A percentile compares a stretch with the other conserved stretches of the same genome.
These are phyloP conservation scores for Jacaranda mimosifolia DNA, from an alignment of 257 asterid genomes.

Conservation along the genomic window DNA sequence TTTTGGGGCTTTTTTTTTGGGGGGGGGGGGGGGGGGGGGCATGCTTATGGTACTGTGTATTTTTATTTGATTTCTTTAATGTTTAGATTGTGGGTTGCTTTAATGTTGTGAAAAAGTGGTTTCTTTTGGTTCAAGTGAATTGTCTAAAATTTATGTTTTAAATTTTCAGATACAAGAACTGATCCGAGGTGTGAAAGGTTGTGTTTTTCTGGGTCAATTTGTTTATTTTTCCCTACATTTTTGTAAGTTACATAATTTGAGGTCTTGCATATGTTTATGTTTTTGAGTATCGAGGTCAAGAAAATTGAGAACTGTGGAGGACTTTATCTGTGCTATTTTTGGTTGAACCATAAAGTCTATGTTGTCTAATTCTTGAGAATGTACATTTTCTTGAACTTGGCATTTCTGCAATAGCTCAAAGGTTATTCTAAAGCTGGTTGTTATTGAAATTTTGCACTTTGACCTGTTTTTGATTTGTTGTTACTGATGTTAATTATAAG, in stretches of 20 bases:
- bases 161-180: slow-evolving; percentile 83
- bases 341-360: slow-evolving; percentile 29
- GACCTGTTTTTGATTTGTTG: background rate
- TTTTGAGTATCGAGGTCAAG: slow-evolving; percentile 43
- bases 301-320: slow-evolving; percentile 49
- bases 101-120: slow-evolving; percentile 29
- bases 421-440: background rate
- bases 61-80: slow-evolving; percentile 1
- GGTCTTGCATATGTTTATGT: slow-evolving; percentile 27
- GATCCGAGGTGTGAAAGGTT: slow-evolving; percentile 76
- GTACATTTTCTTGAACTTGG: slow-evolving; percentile 41
- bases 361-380: slow-evolving; percentile 45
- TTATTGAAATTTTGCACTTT: background rate
- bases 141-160: slow-evolving; percentile 38
- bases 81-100: slow-evolving; percentile 25
- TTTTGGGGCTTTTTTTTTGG: slow-evolving; percentile 21
- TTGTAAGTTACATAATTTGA: slow-evolving; percentile 24
- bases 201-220: slow-evolving; percentile 97
- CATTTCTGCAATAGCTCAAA: slow-evolving; percentile 30
- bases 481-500: slow-evolving; percentile 2
- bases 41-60: slow-evolving; percentile 25
- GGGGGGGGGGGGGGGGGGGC: no score
- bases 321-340: slow-evolving; percentile 28
- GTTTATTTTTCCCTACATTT: slow-evolving; percentile 60
- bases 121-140: slow-evolving; percentile 16